Evolutionary conservation across 768 basidiomycete species (phyloP), one percentile per base, ranked within the genome.

Genomic region (Lactifluus hygrophoroides): DNA sequence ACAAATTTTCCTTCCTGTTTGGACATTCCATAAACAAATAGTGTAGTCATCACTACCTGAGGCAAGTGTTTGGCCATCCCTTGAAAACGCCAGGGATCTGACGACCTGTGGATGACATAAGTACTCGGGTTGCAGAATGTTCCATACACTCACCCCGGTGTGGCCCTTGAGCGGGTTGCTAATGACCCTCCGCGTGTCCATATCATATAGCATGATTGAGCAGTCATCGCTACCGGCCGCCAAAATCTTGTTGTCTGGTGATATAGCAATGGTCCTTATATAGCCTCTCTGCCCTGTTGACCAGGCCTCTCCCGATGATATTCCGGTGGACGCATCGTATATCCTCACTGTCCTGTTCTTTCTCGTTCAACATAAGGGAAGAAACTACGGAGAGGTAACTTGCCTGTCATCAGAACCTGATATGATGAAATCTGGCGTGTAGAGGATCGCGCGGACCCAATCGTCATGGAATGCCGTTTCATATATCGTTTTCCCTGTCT

Each of bases 231-330:
- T 54, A 13, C 60, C 56, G 16, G 46, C 37, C 23, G 51, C 68
- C 42, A 73, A 54, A 8, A 56, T 51, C 27, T 10, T 61, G 10
- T 64, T 60, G 65, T 71, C 61, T 37, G 63, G 63, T 14, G 70
- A 70, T 46, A 67, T 62, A 19, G 62, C 68, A 52, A 70, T 38
- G 55, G 65, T 64, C 10, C 37, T 37, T 0, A 67, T 44, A 27
- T 32, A 21, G 14, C 13, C 7, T 17, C 14, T 52, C 11, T 70
- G 60, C 49, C 51, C 57, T 1, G 45, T 38, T 21, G 42, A 13
- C 58, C 51, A 61, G 5, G 50, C 44, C 13, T 58, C 56, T 21
- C 57, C 47, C 13, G 46, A 46, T 11, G 19, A 34, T 16, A 27
- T 19, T 34, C 60, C 60, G 0, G 60, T 61, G 23, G 38, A 14